A percentile compares a stretch with the other conserved stretches of the same genome.
Evolutionary conservation across 2,329 filamentous ascomycete genomes (phyloP).

Genomic region (Diplodia seriata): DNA sequence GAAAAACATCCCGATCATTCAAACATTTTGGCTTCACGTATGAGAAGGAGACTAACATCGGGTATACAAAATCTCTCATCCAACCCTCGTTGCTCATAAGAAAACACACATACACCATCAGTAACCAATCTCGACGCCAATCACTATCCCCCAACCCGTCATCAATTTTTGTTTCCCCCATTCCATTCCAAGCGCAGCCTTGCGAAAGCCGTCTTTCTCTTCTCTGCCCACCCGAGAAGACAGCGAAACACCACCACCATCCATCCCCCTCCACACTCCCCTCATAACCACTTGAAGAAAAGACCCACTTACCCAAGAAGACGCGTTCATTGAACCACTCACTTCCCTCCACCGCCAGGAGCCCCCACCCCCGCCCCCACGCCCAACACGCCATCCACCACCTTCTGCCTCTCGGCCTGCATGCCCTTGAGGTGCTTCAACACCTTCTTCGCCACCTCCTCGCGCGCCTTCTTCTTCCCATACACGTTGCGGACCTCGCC

Average conservation of each 20-base stretch:
- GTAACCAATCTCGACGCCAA: neutral
- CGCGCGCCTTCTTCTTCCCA: conserved; percentile 59
- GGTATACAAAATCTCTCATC: neutral
- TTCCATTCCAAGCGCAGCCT: neutral
- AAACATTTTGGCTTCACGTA: neutral
- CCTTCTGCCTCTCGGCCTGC: conserved; percentile 37
- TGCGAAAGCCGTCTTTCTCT: neutral
- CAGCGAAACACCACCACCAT: neutral
- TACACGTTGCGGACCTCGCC: conserved; percentile 53
- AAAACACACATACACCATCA: too few species aligned
- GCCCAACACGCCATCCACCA: conserved; percentile 34
- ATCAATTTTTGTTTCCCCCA: neutral
- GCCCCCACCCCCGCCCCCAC: conserved; percentile 20
- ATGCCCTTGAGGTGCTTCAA: conserved; percentile 50
- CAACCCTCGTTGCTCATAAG: neutral
- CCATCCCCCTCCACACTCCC: neutral
- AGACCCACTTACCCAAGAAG: neutral
- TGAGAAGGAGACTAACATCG: neutral
- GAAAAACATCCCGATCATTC: neutral
- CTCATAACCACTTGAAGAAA: too few species aligned
- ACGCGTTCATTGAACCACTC: neutral
- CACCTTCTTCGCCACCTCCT: conserved; percentile 55
- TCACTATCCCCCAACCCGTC: neutral
- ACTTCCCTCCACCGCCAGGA: neutral
- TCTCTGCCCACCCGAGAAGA: neutral